A percentile compares a stretch with the other conserved stretches of the same genome.
Evolutionary conservation across 768 basidiomycete species (phyloP).

Genomic region (Mycena kentingensis): DNA sequence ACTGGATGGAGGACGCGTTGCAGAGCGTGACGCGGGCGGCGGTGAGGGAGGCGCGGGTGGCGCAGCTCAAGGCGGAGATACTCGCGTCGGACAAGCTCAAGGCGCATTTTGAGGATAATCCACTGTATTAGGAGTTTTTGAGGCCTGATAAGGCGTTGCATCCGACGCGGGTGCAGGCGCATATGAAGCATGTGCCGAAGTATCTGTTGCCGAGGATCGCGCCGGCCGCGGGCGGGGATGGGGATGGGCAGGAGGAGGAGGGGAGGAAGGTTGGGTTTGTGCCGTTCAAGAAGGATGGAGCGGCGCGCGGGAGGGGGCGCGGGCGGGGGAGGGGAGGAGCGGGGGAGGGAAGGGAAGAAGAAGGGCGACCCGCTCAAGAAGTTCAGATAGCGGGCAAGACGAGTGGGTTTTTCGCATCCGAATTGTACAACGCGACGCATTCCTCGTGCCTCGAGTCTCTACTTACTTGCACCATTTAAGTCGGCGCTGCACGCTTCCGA

Average conservation of each 20-base stretch:
- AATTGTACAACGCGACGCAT: too few relatives aligned
- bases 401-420: too few relatives aligned
- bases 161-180: slow-evolving; percentile 84
- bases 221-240: slow-evolving; percentile 48
- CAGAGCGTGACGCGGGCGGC: slow-evolving; percentile 83
- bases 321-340: slow-evolving; percentile 54
- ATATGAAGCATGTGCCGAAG: slow-evolving; percentile 94
- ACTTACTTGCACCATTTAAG: too few relatives aligned
- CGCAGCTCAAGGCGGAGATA: slow-evolving; percentile 91
- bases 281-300: slow-evolving; percentile 66
- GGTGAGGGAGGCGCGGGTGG: slow-evolving; percentile 88
- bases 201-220: slow-evolving; percentile 88
- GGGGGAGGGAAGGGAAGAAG: slow-evolving; percentile 58
- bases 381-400: slow-evolving; percentile 48
- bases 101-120: slow-evolving; percentile 98
- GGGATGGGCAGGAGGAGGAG: slow-evolving; percentile 26
- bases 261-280: slow-evolving; percentile 55
- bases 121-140: slow-evolving; percentile 86
- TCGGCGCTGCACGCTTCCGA: too few relatives aligned
- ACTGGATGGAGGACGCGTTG: slow-evolving; percentile 96
- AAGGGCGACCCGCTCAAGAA: slow-evolving; percentile 84
- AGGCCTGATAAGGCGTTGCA: slow-evolving; percentile 94
- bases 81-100: slow-evolving; percentile 96
- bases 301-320: slow-evolving; percentile 55
- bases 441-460: too few relatives aligned